Base-by-base conservation (phyloP, 108 stramenopile species). In the Pseudonitzschia delicatissima region DNA sequence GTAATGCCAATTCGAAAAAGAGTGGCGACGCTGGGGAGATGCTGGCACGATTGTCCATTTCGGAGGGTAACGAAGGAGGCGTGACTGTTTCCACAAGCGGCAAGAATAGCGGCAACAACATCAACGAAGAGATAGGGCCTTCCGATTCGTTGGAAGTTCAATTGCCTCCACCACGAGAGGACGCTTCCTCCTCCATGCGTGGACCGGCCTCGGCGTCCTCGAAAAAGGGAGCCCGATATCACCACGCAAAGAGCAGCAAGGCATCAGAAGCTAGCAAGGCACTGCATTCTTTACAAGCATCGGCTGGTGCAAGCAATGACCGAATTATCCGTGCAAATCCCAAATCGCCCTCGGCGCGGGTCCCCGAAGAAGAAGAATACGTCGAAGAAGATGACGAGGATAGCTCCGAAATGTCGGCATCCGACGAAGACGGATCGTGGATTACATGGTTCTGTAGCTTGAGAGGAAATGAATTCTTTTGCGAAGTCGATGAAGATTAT, bases 361-460 rank as follows among this genome's bases (percentile, higher is more conserved):
- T 7, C 3, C 34, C 35, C 18, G 29, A 37, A 23, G 84, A 85
- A 17, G 88, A 85, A 21, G 77, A 72, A 49, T 74, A 76, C 15
- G 83, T 87, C 2, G 88, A 85, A 4, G 90, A 89, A 15, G 90
- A 91, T n/a, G 91, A 91, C 15, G 90, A 91, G 42, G 89, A 90
- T 11, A 81, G 77, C 52, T 85, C 87, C 17, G 91, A 91, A 73
- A 86, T 89, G 62, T 88, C 86, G 8, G 85, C 82, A 15, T 88
- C 87, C 6, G 96, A 97, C 61, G 96, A 96, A 53, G 98, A 98
- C 61, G 90, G 89, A n/a, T 82, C 92, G 8, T 99, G 99, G 99
- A 99, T 99, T 58, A 64, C 91, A 6, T 99, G 99, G 99, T 99
- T 98, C 69, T 98, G 97, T 68, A 85, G 80, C 26, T 81, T 99